These are phyloP conservation scores for Sarcomyxa edulis DNA, from an alignment of 768 basidiomycete genomes.

Conservation along the genomic window DNA sequence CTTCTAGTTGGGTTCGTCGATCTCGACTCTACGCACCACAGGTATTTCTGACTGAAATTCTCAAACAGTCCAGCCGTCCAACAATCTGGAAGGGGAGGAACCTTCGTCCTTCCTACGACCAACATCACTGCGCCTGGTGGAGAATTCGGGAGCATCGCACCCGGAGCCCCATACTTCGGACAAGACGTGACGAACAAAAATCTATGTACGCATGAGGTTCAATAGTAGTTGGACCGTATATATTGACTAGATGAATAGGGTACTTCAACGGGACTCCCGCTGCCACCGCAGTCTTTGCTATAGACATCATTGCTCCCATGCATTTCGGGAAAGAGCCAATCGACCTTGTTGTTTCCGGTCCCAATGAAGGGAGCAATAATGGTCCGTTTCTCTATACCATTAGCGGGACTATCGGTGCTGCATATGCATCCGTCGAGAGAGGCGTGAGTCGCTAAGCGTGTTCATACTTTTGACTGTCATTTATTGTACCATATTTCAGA, in stretches of 20 bases:
- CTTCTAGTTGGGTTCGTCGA: conserved; percentile 20
- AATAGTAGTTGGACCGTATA: neutral
- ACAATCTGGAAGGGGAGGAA: conserved; percentile 24
- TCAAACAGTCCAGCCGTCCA: conserved; percentile 20
- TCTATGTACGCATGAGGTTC: conserved; percentile 15
- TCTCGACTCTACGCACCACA: neutral
- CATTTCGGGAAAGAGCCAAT: conserved; percentile 17
- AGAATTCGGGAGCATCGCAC: conserved; percentile 21
- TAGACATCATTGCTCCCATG: conserved; percentile 21
- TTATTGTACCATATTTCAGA: conserved; percentile 6
- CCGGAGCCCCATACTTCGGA: conserved; percentile 24
- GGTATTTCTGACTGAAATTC: neutral
- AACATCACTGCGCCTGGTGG: conserved; percentile 24
- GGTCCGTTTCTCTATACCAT: conserved; percentile 23
- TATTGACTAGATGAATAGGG: conserved; percentile 9
- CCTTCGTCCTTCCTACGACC: conserved; percentile 20
- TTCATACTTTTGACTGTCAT: neutral
- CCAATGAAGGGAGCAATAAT: conserved; percentile 22
- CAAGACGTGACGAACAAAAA: conserved; percentile 17
- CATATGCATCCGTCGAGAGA: conserved; percentile 20
- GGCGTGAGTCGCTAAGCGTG: conserved; percentile 12
- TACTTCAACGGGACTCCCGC: conserved; percentile 28
- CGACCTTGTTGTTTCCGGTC: conserved; percentile 24
- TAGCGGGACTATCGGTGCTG: conserved; percentile 23
- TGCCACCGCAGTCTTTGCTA: conserved; percentile 20